Percentiles rank a stretch among this genome's conserved stretches.
Evolutionary conservation across 116 monocot genomes (phyloP).

Genomic region (Phalaenopsis hybrid): DNA sequence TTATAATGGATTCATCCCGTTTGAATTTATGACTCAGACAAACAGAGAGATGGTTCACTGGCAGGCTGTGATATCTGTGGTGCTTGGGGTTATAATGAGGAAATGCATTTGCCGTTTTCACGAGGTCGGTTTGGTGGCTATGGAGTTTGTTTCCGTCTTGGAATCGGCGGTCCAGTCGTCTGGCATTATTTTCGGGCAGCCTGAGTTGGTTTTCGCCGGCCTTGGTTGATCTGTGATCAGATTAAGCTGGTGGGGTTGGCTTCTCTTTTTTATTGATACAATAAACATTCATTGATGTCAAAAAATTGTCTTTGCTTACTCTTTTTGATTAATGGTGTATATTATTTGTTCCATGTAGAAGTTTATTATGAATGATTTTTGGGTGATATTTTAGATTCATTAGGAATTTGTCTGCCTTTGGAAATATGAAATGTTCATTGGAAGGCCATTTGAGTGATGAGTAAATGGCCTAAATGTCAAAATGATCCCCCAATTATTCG

Average conservation of each 20-base stretch:
- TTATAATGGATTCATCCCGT: neutral
- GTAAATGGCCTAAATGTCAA: too few relatives aligned
- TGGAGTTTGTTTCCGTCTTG: slow-evolving; percentile 11
- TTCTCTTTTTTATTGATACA: neutral
- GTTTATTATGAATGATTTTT: too few relatives aligned
- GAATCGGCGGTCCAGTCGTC: slow-evolving; percentile 5
- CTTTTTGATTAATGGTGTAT: too few relatives aligned
- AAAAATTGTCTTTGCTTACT: neutral
- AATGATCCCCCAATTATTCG: too few relatives aligned
- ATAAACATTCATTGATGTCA: neutral
- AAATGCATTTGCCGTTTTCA: slow-evolving; percentile 15
- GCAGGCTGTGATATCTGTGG: slow-evolving; percentile 3
- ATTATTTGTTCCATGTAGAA: too few relatives aligned
- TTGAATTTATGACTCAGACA: neutral
- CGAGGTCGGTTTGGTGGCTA: neutral
- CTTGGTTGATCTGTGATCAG: neutral
- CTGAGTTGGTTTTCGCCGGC: neutral
- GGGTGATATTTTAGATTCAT: too few relatives aligned
- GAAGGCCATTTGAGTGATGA: too few relatives aligned
- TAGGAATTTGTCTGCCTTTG: too few relatives aligned
- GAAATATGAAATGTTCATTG: too few relatives aligned
- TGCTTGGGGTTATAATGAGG: slow-evolving; percentile 8
- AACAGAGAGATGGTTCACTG: slow-evolving; percentile 11
- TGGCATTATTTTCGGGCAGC: neutral
- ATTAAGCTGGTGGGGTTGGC: neutral